These are phyloP conservation scores for Mytilinidion resinicola DNA, from an alignment of 495 filamentous ascomycete species.

Conservation along the genomic window DNA sequence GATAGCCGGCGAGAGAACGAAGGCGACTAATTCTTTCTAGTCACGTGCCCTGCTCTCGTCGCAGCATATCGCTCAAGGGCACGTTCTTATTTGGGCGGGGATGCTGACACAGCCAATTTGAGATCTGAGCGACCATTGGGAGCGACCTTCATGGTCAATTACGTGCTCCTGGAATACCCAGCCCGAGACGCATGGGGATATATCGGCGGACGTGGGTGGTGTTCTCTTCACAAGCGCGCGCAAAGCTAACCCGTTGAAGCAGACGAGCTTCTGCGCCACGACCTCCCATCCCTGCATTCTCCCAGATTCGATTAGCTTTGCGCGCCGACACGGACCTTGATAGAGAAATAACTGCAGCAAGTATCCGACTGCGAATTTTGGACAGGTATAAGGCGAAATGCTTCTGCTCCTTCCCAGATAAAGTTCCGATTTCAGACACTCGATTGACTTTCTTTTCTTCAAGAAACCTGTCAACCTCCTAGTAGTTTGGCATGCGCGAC, in stretches of 20 bases:
- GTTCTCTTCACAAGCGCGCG: background rate
- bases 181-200: background rate
- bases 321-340: background rate
- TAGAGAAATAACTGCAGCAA: background rate
- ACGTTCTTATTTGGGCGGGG: conserved; percentile 1
- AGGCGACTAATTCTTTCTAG: background rate
- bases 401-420: background rate
- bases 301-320: background rate
- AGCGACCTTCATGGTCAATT: background rate
- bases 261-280: background rate
- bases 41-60: background rate
- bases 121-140: background rate
- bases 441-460: no score
- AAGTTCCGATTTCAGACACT: no score
- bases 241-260: background rate
- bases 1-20: background rate
- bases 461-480: no score
- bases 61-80: background rate
- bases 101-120: background rate
- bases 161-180: background rate
- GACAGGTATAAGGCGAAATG: background rate
- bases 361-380: background rate
- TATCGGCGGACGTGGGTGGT: background rate
- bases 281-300: background rate
- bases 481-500: background rate